Percentiles rank a stretch among this genome's conserved stretches.
Conservation (phyloP, 805 yeast genomes). For the Huiozyma sinensis region DNA sequence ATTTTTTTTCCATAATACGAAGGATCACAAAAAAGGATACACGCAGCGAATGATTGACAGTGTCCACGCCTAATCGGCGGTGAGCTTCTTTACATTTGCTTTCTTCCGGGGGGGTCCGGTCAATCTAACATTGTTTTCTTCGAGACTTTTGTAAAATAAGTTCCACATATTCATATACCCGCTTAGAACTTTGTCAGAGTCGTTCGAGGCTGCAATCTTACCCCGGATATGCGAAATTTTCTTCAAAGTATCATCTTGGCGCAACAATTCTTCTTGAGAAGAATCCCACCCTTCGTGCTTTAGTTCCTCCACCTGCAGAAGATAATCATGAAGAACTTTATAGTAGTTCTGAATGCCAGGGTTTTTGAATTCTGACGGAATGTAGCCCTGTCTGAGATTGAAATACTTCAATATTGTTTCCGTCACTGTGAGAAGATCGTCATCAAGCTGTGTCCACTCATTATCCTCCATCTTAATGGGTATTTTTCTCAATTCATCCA, state of each 20-base stretch:
- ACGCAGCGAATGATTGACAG: too few relatives aligned
- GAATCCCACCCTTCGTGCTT: slow-evolving; percentile 15
- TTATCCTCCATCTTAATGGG: slow-evolving; percentile 33
- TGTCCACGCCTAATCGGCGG: too few relatives aligned
- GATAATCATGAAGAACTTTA: slow-evolving; percentile 49
- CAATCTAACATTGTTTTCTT: background rate
- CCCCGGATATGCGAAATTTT: slow-evolving; percentile 23
- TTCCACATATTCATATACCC: slow-evolving; percentile 28
- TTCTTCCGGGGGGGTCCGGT: background rate
- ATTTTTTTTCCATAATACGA: too few relatives aligned
- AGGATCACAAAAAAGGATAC: too few relatives aligned
- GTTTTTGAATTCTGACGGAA: slow-evolving; percentile 48
- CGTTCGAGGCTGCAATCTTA: slow-evolving; percentile 21
- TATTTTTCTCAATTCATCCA: slow-evolving; percentile 59
- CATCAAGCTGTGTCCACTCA: slow-evolving; percentile 4
- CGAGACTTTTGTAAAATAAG: slow-evolving; percentile 16
- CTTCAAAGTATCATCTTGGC: slow-evolving; percentile 29
- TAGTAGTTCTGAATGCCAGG: slow-evolving; percentile 63
- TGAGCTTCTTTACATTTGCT: too few relatives aligned
- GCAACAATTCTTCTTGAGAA: slow-evolving; percentile 8
- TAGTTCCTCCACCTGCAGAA: slow-evolving; percentile 39
- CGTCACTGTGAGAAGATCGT: slow-evolving; percentile 14
- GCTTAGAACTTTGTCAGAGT: slow-evolving; percentile 13
- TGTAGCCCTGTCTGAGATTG: slow-evolving; percentile 37
- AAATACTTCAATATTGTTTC: slow-evolving; percentile 31